Percentiles rank a stretch among this genome's conserved stretches.
These are phyloP conservation scores for Zygosaccharomyces pseudobailii DNA, from an alignment of 1,139 yeast genomes.

Conservation along the genomic window DNA sequence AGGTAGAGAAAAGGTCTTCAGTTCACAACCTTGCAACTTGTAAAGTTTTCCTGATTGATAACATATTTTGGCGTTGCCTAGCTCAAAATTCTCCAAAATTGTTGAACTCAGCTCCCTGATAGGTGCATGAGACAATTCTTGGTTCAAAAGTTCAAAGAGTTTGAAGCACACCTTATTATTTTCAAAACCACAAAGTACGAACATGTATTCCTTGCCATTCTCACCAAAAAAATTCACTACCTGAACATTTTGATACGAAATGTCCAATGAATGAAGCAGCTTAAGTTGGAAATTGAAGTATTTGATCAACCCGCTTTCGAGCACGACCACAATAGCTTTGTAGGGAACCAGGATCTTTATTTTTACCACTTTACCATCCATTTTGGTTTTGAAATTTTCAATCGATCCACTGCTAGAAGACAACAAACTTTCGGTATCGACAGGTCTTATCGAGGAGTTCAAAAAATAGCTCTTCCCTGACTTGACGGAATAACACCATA, in stretches of 20 bases:
- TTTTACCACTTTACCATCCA: constrained; percentile 35
- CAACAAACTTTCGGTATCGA: constrained; percentile 12
- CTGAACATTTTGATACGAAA: constrained; percentile 23
- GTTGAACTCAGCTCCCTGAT: constrained; percentile 26
- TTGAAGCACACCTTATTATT: constrained; percentile 24
- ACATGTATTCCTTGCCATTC: constrained; percentile 16
- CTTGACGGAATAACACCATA: constrained; percentile 24
- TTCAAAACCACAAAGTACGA: constrained; percentile 23
- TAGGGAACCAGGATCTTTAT: constrained; percentile 26
- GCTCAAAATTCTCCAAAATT: constrained; percentile 23
- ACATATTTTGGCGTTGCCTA: constrained; percentile 21
- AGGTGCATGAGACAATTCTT: constrained; percentile 10
- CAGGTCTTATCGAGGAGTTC: constrained; percentile 17
- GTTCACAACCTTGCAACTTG: constrained; percentile 18
- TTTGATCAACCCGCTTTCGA: constrained; percentile 43
- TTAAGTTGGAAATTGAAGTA: constrained; percentile 32
- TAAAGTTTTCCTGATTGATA: constrained; percentile 29
- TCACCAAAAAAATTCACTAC: constrained; percentile 23
- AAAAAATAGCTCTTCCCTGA: constrained; percentile 21
- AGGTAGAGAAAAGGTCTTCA: constrained; percentile 28
- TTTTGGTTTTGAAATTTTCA: constrained; percentile 27
- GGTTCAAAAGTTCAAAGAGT: constrained; percentile 19
- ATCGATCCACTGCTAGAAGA: constrained; percentile 18
- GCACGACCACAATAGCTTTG: constrained; percentile 39
- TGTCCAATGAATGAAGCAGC: constrained; percentile 20